phyloP scores from a whole-genome alignment of 1,284 basidiomycete species.

The Leccinum pallidistipes region DNA sequence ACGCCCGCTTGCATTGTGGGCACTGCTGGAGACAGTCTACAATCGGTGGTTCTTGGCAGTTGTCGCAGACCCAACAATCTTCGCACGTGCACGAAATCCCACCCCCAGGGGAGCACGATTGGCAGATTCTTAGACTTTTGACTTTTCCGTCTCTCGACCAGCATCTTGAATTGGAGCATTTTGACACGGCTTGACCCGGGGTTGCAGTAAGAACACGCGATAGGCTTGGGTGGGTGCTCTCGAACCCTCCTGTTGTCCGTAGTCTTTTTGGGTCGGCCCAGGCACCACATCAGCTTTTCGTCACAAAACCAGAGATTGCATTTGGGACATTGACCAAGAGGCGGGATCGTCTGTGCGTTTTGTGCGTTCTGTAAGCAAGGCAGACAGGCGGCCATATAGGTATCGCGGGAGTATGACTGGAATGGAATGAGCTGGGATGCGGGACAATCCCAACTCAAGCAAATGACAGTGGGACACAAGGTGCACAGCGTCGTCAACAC shows the following conservation, averaged over 20 bases:
- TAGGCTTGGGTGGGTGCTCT: conserved; percentile 7
- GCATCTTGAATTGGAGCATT: not conserved
- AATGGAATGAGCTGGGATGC: conserved; percentile 17
- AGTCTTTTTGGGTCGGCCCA: conserved; percentile 18
- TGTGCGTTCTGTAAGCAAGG: conserved; percentile 11
- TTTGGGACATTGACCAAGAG: conserved; percentile 26
- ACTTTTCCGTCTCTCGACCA: not conserved
- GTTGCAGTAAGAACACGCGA: not conserved
- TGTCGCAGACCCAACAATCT: conserved; percentile 23
- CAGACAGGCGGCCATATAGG: conserved; percentile 6
- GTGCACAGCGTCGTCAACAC: conserved; percentile 9
- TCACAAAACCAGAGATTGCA: conserved; percentile 25
- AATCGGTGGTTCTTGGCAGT: conserved; percentile 17
- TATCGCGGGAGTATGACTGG: conserved; percentile 1
- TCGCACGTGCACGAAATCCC: conserved; percentile 23
- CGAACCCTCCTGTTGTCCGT: conserved; percentile 12
- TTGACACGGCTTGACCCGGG: not conserved
- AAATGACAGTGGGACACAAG: conserved; percentile 18
- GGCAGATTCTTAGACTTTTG: not conserved
- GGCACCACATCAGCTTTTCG: conserved; percentile 25
- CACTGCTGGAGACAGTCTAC: not conserved
- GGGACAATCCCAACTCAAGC: conserved; percentile 17
- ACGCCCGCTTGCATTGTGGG: not conserved
- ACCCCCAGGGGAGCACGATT: not conserved
- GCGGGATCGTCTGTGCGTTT: conserved; percentile 1